These are phyloP conservation scores for Aspergillus hiratsukae DNA, from an alignment of 2,329 filamentous ascomycete genomes.

Conservation along the genomic window DNA sequence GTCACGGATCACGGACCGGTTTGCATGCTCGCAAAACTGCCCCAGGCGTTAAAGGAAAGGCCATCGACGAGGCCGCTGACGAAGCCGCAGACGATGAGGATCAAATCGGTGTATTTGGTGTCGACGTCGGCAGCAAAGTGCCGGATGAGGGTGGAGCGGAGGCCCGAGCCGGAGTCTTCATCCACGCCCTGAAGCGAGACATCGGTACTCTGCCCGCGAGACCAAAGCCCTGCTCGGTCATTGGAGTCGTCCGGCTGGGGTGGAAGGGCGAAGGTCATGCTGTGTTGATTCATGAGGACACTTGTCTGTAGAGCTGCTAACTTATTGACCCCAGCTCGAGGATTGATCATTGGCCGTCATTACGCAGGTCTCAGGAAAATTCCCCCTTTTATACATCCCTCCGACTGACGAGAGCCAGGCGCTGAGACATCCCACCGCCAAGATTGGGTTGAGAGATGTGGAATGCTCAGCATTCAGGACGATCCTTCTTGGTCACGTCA, in stretches of 20 bases:
- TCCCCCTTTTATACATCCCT: background rate
- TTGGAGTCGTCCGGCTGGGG: slow-evolving; percentile 9
- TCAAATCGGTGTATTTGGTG: slow-evolving; percentile 22
- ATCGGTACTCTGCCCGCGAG: slow-evolving; percentile 19
- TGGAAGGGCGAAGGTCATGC: background rate
- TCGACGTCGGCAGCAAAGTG: slow-evolving; percentile 22
- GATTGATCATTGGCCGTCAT: background rate
- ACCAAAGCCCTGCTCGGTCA: slow-evolving; percentile 18
- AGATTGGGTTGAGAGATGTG: background rate
- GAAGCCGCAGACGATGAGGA: slow-evolving; percentile 35
- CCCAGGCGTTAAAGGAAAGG: slow-evolving; percentile 40
- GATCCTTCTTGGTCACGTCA: background rate
- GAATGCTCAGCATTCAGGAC: background rate
- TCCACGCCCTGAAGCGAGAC: slow-evolving; percentile 15
- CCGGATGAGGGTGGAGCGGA: slow-evolving; percentile 14
- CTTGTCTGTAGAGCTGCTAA: background rate
- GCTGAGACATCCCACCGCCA: background rate
- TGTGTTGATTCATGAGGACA: background rate
- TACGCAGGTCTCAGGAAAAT: background rate
- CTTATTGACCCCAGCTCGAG: background rate
- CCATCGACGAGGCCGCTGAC: slow-evolving; percentile 39
- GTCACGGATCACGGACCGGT: slow-evolving; percentile 26
- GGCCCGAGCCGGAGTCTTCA: slow-evolving; percentile 4
- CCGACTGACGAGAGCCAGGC: background rate
- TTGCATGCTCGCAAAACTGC: slow-evolving; percentile 42